Conservation (phyloP, 2,329 filamentous ascomycete species). For the Aspergillus sojae region DNA sequence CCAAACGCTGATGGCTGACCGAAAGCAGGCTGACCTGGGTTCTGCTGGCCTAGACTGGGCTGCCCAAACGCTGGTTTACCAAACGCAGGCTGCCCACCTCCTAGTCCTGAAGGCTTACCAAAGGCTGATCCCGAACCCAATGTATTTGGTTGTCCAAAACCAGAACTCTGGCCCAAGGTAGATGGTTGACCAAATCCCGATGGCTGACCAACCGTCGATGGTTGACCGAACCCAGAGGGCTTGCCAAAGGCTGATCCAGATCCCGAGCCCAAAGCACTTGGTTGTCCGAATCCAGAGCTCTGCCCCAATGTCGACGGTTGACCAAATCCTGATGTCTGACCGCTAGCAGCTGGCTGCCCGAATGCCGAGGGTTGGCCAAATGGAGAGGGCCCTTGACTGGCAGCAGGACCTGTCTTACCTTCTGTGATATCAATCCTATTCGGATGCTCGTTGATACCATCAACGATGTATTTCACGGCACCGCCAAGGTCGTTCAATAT, state of each 20-base stretch:
- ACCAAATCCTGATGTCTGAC: constrained; percentile 26
- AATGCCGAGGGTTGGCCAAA: constrained; percentile 42
- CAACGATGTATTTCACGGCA: constrained; percentile 70
- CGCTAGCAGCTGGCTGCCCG: constrained; percentile 38
- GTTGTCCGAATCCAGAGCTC: constrained; percentile 23
- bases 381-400: constrained; percentile 19
- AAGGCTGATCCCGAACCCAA: constrained; percentile 41
- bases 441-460: constrained; percentile 70
- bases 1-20: constrained; percentile 33
- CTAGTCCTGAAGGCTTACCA: constrained; percentile 40
- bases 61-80: constrained; percentile 50
- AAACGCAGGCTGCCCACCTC: constrained; percentile 29
- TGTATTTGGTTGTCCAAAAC: constrained; percentile 28
- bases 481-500: constrained; percentile 70
- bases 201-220: constrained; percentile 33
- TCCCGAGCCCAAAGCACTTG: constrained; percentile 1
- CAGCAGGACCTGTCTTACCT: constrained; percentile 29
- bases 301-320: constrained; percentile 31
- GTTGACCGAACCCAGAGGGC: constrained; percentile 23
- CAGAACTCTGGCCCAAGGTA: constrained; percentile 21
- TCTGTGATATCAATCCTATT: constrained; percentile 66
- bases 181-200: constrained; percentile 25
- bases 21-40: constrained; percentile 37
- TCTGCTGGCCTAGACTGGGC: constrained; percentile 30
- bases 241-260: constrained; percentile 24